Base-by-base conservation (phyloP, 2,329 filamentous ascomycete genomes). In the Eutypa lata region DNA sequence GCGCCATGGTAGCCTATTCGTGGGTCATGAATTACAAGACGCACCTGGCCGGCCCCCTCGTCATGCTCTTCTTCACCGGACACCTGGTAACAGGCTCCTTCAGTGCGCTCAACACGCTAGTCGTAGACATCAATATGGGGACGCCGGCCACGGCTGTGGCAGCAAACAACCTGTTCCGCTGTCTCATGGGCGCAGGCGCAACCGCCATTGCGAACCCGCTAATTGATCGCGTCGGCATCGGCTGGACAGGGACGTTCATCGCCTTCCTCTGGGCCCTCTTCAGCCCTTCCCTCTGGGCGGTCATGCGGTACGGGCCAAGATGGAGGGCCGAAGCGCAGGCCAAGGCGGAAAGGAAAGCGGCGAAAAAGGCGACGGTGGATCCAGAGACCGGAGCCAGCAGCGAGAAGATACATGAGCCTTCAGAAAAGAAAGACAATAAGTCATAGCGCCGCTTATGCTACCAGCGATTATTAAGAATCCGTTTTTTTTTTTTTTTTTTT, bases 1-100 rank as follows among this genome's bases (percentile, higher is more conserved):
- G 74, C 2, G 75, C 77, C 5, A 71, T 83, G 7, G 71, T 81
- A 28, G 72, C 72, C 16, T 85, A 82, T 61, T 82, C 80, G 7
- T 85, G 81, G 81, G 73, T 77, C 2, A 61, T 84, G n/a, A 71
- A 83, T 47, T 64, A 68, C 19, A n/a, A 21, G 40, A 31, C n/a
- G n/a, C 19, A n/a, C 21, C 26, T 52, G 35, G 50, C 50, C 14
- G 50, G 8, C 11, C 28, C 45, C 6, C n/a, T 48, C 31, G 33
- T 52, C 13, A 31, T 43, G 10, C 45, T 52, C 18, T 52, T 52
- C 35, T 21, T 52, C 7, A 3, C 26, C 14, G 18, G n/a, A 21
- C 37, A 47, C 24, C 21, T 21, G 11, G 47, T 18, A n/a, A 1
- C 49, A 13, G 35, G 49, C 44, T 16, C 31, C 5, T 40, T 52